These are phyloP conservation scores for Penicillium sp. DNA, from an alignment of 2,329 filamentous ascomycete species.

Conservation along the genomic window DNA sequence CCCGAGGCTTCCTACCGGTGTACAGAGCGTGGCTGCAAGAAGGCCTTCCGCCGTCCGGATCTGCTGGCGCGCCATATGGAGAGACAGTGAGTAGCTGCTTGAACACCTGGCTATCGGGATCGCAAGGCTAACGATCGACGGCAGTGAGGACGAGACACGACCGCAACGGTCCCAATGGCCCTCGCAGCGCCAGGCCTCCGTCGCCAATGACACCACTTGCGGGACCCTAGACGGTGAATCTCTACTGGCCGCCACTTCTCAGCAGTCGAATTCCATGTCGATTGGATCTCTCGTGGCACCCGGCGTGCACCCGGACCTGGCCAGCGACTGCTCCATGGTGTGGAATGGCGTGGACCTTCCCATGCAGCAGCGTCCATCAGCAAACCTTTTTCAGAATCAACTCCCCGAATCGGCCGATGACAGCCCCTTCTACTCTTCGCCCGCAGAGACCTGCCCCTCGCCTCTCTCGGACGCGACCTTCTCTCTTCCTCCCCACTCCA, in stretches of 20 bases:
- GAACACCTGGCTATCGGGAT: not conserved
- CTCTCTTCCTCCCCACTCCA: conserved; percentile 31
- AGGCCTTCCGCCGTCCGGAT: conserved; percentile 50
- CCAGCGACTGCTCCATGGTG: conserved; percentile 31
- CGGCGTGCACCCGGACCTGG: conserved; percentile 34
- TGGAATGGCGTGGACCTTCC: conserved; percentile 39
- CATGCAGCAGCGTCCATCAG: conserved; percentile 28
- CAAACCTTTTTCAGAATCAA: conserved; percentile 32
- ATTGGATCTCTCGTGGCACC: conserved; percentile 37
- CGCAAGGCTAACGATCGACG: conserved; percentile 11
- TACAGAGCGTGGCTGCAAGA: conserved; percentile 44
- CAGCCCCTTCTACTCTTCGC: conserved; percentile 42
- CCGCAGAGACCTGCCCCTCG: conserved; percentile 46
- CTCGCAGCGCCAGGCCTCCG: conserved; percentile 22
- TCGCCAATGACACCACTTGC: conserved; percentile 20
- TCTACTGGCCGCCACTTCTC: conserved; percentile 27
- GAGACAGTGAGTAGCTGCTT: conserved; percentile 44
- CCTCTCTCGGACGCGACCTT: conserved; percentile 39
- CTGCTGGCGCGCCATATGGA: conserved; percentile 50
- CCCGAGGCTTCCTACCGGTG: conserved; percentile 47
- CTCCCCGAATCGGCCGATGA: conserved; percentile 40
- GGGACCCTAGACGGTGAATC: conserved; percentile 22
- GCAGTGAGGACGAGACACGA: conserved; percentile 38
- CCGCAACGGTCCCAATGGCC: conserved; percentile 31
- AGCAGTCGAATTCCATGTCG: conserved; percentile 35